Evolutionary conservation across 345 rosid species (phyloP).

Genomic region (Brassica rapa): DNA sequence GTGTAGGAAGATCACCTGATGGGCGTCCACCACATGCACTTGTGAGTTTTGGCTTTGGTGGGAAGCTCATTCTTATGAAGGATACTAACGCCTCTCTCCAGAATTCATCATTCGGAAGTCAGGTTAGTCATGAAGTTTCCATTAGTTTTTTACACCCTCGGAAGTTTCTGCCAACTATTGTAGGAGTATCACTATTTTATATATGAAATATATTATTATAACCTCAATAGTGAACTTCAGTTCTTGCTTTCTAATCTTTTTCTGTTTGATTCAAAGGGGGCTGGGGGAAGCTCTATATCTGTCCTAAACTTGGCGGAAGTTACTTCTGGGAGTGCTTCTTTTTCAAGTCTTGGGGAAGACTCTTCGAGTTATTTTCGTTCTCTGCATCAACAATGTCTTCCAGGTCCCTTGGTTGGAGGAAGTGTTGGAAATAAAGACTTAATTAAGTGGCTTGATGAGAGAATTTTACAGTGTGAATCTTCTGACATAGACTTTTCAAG

Average conservation of each 20-base stretch:
- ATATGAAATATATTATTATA: not conserved
- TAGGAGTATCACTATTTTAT: not conserved
- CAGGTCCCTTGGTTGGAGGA: conserved; percentile 97
- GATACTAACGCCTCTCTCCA: conserved; percentile 46
- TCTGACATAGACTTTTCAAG: conserved; percentile 55
- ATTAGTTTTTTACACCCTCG: conserved; percentile 1
- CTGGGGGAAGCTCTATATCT: conserved; percentile 54
- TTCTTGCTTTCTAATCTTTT: conserved; percentile 23
- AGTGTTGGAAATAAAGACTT: conserved; percentile 85
- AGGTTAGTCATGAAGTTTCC: conserved; percentile 56
- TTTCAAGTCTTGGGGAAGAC: conserved; percentile 45
- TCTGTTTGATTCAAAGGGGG: conserved; percentile 57
- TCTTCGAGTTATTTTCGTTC: conserved; percentile 62
- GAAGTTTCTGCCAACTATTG: not conserved
- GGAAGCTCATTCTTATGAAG: conserved; percentile 84
- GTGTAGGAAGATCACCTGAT: conserved; percentile 72
- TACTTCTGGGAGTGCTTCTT: conserved; percentile 46
- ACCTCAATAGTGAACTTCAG: not conserved
- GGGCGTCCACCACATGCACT: conserved; percentile 96
- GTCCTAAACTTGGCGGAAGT: conserved; percentile 80
- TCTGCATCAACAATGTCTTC: conserved; percentile 72
- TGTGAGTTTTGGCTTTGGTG: conserved; percentile 97
- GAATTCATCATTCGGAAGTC: conserved; percentile 58
- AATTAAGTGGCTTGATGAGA: conserved; percentile 93
- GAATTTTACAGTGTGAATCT: conserved; percentile 64